A percentile compares a stretch with the other conserved stretches of the same genome.
Evolutionary conservation across 2,329 filamentous ascomycete genomes (phyloP).

Genomic region (Macrophomina pseudophaseolina): DNA sequence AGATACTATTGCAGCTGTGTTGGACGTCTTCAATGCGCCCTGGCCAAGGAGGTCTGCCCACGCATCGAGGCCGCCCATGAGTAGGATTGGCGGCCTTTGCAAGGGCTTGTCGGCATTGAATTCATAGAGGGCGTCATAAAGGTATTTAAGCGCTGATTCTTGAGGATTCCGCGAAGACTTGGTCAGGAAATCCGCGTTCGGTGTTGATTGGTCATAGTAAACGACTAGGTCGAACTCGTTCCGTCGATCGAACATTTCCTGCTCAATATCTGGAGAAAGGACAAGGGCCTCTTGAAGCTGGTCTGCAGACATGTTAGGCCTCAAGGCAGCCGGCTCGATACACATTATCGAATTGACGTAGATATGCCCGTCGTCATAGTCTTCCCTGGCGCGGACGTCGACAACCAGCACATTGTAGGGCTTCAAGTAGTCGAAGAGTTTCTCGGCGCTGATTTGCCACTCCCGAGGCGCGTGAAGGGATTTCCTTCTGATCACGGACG

Average conservation of each 20-base stretch:
- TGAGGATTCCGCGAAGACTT: slow-evolving; percentile 49
- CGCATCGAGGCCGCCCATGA: slow-evolving; percentile 81
- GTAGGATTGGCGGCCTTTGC: slow-evolving; percentile 73
- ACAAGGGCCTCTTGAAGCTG: slow-evolving; percentile 71
- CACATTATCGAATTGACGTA: slow-evolving; percentile 84
- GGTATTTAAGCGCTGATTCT: slow-evolving; percentile 65
- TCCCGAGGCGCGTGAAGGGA: slow-evolving; percentile 60
- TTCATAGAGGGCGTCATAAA: slow-evolving; percentile 80
- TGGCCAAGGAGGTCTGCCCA: slow-evolving; percentile 85
- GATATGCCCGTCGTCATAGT: slow-evolving; percentile 89
- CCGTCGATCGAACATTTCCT: slow-evolving; percentile 71
- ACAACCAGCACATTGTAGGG: slow-evolving; percentile 76
- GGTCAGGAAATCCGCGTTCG: slow-evolving; percentile 62
- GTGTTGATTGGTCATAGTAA: slow-evolving; percentile 79
- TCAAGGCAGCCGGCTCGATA: slow-evolving; percentile 79
- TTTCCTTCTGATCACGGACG: slow-evolving; percentile 39
- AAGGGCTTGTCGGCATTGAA: slow-evolving; percentile 82
- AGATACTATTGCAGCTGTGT: slow-evolving; percentile 58
- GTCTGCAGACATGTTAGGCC: slow-evolving; percentile 69
- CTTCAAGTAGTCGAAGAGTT: slow-evolving; percentile 73
- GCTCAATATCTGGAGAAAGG: slow-evolving; percentile 75
- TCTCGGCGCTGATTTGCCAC: slow-evolving; percentile 69
- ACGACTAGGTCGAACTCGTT: slow-evolving; percentile 85
- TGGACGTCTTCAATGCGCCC: slow-evolving; percentile 64
- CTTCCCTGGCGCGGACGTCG: slow-evolving; percentile 78